Evolutionary conservation across 2,329 filamentous ascomycete species (phyloP).

Genomic region (Botrytis aclada): DNA sequence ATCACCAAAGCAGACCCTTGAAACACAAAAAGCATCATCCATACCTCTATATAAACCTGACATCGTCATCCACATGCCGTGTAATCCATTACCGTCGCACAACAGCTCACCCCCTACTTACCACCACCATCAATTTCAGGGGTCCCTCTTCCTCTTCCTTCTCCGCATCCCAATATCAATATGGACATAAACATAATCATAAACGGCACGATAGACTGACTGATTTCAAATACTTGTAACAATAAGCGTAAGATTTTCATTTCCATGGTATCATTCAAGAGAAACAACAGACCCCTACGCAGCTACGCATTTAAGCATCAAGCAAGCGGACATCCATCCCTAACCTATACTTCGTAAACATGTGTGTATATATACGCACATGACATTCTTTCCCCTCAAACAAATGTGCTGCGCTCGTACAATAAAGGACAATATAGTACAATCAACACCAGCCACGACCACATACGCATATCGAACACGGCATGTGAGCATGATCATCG

Average conservation of each 20-base stretch:
- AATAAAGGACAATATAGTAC: constrained; percentile 1
- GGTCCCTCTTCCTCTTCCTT: background rate
- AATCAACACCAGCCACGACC: constrained; percentile 12
- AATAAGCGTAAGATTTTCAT: background rate
- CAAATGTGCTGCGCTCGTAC: constrained; percentile 7
- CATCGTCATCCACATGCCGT: background rate
- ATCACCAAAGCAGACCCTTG: background rate
- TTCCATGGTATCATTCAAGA: constrained; percentile 13
- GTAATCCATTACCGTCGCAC: background rate
- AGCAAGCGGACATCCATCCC: constrained; percentile 1
- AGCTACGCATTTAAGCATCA: background rate
- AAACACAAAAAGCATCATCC: background rate
- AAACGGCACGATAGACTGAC: background rate
- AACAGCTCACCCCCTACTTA: background rate
- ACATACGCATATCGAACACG: constrained; percentile 11
- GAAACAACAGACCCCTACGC: background rate
- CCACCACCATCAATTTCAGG: background rate
- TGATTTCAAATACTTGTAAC: background rate
- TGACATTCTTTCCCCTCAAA: background rate
- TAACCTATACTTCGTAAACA: constrained; percentile 4
- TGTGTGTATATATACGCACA: constrained; percentile 1
- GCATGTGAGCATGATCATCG: constrained; percentile 2
- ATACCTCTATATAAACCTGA: background rate
- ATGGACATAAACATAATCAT: background rate
- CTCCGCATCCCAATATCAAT: background rate